Evolutionary conservation across 2,329 filamentous ascomycete species (phyloP).

Genomic region (Boeremia lycopersici): DNA sequence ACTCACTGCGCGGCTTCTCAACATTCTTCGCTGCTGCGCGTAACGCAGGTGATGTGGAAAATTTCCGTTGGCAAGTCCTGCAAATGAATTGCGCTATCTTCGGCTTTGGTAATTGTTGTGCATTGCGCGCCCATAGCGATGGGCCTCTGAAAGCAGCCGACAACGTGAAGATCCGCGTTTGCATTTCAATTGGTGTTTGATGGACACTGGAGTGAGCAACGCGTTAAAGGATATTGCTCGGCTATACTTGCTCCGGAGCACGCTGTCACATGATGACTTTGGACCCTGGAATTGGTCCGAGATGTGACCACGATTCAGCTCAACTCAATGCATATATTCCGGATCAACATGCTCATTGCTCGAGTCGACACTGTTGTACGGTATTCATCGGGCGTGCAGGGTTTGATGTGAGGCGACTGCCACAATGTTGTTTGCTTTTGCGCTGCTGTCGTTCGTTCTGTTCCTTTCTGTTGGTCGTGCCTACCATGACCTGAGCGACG

Average conservation of each 20-base stretch:
- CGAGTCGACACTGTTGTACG: slow-evolving; percentile 6
- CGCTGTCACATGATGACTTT: slow-evolving; percentile 5
- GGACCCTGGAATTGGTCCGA: slow-evolving; percentile 6
- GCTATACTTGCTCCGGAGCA: slow-evolving; percentile 25
- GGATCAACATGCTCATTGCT: slow-evolving; percentile 18
- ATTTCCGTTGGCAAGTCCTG: slow-evolving; percentile 37
- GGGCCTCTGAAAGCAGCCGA: slow-evolving; percentile 28
- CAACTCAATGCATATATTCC: background rate
- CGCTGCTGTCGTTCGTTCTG: slow-evolving; percentile 32
- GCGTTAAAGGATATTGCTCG: slow-evolving; percentile 23
- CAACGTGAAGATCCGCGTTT: slow-evolving; percentile 29
- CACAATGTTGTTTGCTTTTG: slow-evolving; percentile 26
- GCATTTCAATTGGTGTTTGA: slow-evolving; percentile 32
- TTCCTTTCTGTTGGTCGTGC: slow-evolving; percentile 46
- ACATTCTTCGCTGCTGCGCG: slow-evolving; percentile 28
- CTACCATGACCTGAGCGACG: slow-evolving; percentile 72
- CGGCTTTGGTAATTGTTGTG: background rate
- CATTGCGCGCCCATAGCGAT: slow-evolving; percentile 10
- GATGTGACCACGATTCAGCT: slow-evolving; percentile 31
- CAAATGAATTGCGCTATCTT: slow-evolving; percentile 31
- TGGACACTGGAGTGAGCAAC: background rate
- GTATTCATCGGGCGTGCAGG: background rate
- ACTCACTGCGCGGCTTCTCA: slow-evolving; percentile 33
- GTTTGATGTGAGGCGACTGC: slow-evolving; percentile 21
- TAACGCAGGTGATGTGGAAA: slow-evolving; percentile 35